Percentiles rank a stretch among this genome's conserved stretches.
These are phyloP conservation scores for Saccharomycopsis vini DNA, from an alignment of 805 yeast species.

Conservation along the genomic window DNA sequence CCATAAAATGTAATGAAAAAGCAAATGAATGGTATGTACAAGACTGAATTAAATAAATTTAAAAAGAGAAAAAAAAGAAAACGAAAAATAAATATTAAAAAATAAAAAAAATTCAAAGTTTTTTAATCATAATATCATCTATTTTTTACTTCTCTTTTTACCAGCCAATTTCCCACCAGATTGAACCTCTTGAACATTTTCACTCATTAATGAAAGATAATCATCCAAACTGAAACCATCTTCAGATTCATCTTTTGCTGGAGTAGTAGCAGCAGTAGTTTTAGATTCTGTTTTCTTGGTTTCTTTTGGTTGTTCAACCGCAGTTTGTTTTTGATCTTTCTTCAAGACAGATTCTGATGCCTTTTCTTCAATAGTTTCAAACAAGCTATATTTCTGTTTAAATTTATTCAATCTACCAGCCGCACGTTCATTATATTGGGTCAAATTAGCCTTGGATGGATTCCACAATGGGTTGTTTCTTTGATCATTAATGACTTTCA, in stretches of 20 bases:
- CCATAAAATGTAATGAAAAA: too few relatives aligned
- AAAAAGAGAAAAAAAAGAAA: too few relatives aligned
- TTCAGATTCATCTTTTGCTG: constrained; percentile 24
- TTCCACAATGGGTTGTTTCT: constrained; percentile 86
- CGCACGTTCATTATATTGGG: constrained; percentile 69
- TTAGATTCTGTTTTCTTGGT: constrained; percentile 25
- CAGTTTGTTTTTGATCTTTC: constrained; percentile 13
- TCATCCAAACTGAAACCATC: constrained; percentile 31
- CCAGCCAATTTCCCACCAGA: constrained; percentile 45
- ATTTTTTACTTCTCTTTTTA: constrained; percentile 26
- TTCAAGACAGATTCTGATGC: too few relatives aligned
- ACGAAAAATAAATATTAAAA: too few relatives aligned
- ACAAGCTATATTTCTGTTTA: constrained; percentile 54
- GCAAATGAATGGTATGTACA: not conserved
- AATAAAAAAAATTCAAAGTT: too few relatives aligned
- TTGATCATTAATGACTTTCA: constrained; percentile 81
- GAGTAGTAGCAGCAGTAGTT: constrained; percentile 20
- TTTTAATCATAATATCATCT: not conserved
- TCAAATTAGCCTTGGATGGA: constrained; percentile 70
- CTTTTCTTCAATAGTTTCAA: constrained; percentile 30
- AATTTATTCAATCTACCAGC: constrained; percentile 73
- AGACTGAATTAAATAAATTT: too few relatives aligned
- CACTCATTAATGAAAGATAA: constrained; percentile 52
- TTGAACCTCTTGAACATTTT: constrained; percentile 44
- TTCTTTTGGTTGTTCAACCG: constrained; percentile 9